These are phyloP conservation scores for Penicillium sp. DNA, from an alignment of 2,329 filamentous ascomycete species.

Conservation along the genomic window DNA sequence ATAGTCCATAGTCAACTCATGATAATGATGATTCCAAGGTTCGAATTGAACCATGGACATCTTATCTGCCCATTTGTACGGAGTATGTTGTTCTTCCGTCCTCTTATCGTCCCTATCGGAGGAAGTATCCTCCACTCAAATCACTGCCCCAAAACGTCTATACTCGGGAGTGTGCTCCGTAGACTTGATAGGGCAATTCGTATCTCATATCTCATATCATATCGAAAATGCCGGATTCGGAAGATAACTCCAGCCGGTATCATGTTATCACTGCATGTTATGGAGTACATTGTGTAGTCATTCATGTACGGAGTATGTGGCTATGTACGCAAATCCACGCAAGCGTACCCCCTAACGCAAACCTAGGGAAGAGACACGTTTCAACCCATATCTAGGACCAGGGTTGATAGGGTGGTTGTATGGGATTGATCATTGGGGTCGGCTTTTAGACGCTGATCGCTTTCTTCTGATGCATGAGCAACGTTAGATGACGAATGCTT, in stretches of 20 bases:
- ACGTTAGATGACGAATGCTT: constrained; percentile 12
- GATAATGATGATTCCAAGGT: not conserved
- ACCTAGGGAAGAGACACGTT: constrained; percentile 14
- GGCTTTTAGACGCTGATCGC: not conserved
- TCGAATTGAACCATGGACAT: not conserved
- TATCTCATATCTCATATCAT: constrained; percentile 1
- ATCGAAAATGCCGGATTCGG: not conserved
- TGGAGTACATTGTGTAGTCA: not conserved
- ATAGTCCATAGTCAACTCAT: not conserved
- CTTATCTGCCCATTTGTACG: not conserved
- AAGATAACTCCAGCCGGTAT: constrained; percentile 1
- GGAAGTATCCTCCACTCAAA: not conserved
- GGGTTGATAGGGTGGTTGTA: not conserved
- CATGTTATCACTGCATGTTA: not conserved
- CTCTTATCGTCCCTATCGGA: constrained; percentile 2
- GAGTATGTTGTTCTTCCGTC: not conserved
- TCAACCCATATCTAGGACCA: constrained; percentile 2
- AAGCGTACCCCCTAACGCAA: not conserved
- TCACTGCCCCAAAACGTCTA: not conserved
- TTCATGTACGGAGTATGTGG: not conserved
- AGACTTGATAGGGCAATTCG: constrained; percentile 3
- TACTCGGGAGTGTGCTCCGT: not conserved
- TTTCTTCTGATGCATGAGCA: not conserved
- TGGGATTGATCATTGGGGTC: constrained; percentile 4
- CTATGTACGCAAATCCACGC: not conserved